Percentiles rank a stretch among this genome's conserved stretches.
Evolutionary conservation across 495 filamentous ascomycete genomes (phyloP).

Genomic region (Aspergillus biplanus): DNA sequence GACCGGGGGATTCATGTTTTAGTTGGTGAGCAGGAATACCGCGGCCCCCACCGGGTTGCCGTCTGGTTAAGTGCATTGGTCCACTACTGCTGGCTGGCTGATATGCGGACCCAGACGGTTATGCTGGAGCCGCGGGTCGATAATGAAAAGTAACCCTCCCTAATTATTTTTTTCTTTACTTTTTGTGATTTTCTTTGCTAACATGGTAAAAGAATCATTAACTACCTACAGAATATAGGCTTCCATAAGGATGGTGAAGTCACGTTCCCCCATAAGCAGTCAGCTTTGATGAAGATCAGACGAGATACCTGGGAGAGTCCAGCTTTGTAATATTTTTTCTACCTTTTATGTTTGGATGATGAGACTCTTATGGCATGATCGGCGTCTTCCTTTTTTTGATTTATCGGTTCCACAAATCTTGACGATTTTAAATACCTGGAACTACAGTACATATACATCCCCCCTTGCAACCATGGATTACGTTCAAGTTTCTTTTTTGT

Average conservation of each 20-base stretch:
- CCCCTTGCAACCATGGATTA: too few relatives aligned
- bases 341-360: neutral
- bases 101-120: slow-evolving; percentile 79
- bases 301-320: slow-evolving; percentile 85
- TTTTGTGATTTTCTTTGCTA: neutral
- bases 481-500: too few relatives aligned
- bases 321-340: slow-evolving; percentile 53
- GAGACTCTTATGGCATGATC: neutral
- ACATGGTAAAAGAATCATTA: slow-evolving; percentile 66
- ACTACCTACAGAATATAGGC: slow-evolving; percentile 72
- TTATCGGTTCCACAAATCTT: too few relatives aligned
- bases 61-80: slow-evolving; percentile 84
- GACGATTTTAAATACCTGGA: too few relatives aligned
- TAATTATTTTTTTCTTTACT: neutral
- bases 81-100: slow-evolving; percentile 79
- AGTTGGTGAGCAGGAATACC: slow-evolving; percentile 90
- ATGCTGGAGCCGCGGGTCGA: slow-evolving; percentile 90
- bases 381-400: neutral
- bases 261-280: slow-evolving; percentile 89
- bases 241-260: slow-evolving; percentile 91
- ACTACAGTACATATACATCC: too few relatives aligned
- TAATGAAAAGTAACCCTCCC: slow-evolving; percentile 73
- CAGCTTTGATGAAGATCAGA: slow-evolving; percentile 80
- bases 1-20: slow-evolving; percentile 88
- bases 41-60: slow-evolving; percentile 72